phyloP scores from a whole-genome alignment of 2,329 filamentous ascomycete species.

The Epichloe bromicola region DNA sequence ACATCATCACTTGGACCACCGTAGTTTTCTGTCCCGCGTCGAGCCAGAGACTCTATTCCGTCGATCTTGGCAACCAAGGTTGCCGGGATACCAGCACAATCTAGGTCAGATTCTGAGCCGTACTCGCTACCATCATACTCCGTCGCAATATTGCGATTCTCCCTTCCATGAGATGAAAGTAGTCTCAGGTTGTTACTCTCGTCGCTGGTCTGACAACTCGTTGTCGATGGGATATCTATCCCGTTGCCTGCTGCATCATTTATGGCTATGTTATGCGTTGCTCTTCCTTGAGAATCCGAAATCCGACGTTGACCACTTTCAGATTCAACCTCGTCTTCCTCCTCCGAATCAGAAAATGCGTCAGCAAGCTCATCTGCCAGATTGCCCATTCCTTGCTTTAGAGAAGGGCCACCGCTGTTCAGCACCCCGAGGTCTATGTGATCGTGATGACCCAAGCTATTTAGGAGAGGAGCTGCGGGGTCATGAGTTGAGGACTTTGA shows the following conservation, averaged over 20 bases:
- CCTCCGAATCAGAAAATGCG: slow-evolving; percentile 53
- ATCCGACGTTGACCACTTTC: slow-evolving; percentile 20
- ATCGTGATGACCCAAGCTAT: slow-evolving; percentile 36
- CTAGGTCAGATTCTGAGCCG: slow-evolving; percentile 58
- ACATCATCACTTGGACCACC: slow-evolving; percentile 53
- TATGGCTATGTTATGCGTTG: not conserved
- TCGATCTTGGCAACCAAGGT: slow-evolving; percentile 58
- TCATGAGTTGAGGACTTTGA: slow-evolving; percentile 41
- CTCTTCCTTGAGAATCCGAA: not conserved
- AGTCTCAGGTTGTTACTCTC: slow-evolving; percentile 29
- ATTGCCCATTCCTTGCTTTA: slow-evolving; percentile 54
- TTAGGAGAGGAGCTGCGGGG: slow-evolving; percentile 33
- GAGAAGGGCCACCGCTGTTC: slow-evolving; percentile 26
- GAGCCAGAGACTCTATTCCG: slow-evolving; percentile 56
- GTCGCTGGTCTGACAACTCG: slow-evolving; percentile 20
- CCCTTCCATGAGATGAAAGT: slow-evolving; percentile 28
- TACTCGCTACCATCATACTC: slow-evolving; percentile 65
- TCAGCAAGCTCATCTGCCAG: slow-evolving; percentile 71
- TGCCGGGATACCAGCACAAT: slow-evolving; percentile 53
- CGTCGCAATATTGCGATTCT: slow-evolving; percentile 40
- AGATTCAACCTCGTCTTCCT: slow-evolving; percentile 46
- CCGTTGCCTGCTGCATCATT: slow-evolving; percentile 2
- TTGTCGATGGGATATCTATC: slow-evolving; percentile 9
- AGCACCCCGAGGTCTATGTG: slow-evolving; percentile 33
- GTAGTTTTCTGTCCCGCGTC: slow-evolving; percentile 52